Base-by-base conservation (phyloP, 2,329 filamentous ascomycete species). In the Apiospora pterosperma region DNA sequence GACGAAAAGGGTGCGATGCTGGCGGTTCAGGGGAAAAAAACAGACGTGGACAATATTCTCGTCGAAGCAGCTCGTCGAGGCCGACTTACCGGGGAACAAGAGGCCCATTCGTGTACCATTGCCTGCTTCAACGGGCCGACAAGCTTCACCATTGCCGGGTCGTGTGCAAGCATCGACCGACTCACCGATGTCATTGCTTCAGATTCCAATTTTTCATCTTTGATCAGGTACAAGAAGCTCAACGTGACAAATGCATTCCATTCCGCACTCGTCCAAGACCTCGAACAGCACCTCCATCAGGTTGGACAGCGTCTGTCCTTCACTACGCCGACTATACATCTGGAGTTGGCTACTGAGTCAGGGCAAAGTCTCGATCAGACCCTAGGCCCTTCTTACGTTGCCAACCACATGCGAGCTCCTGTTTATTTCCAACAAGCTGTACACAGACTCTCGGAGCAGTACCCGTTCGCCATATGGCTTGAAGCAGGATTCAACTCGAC, bases 81-180 rank as follows among this genome's bases (percentile, higher is more conserved):
- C 3, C 60, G 79, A 81, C 0, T 80, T 67, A 80, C 79, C 0
- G 31, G 85, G 3, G 79, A 78, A 2, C 82, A 82, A 0, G 68
- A 75, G 0, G 64, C 70, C 0, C n/a, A n/a, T n/a, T n/a, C n/a
- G n/a, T n/a, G n/a, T n/a, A 39, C 55, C 1, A 73, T 39, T 14
- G 62, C 59, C 5, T 58, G 62, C 39, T 60, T 61, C 39, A 48
- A 36, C 36, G 73, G 74, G 1, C 69, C 74, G 1, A 62, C 62
- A 5, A 74, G 69, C 44, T 72, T 74, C 28, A 75, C 75, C 2
- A 52, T 77, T 2, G 76, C 72, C 8, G 77, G 77, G 0, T 69
- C 72, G 14, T 60, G 34, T 4, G 48, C 65, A 1, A 66, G 71
- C 2, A 72, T 77, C 36, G 71, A 74, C 21, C 59, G 67, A 5